Percentiles rank a stretch among this genome's conserved stretches.
Evolutionary conservation across 495 filamentous ascomycete species (phyloP).

Genomic region (Ascodesmis nigricans): DNA sequence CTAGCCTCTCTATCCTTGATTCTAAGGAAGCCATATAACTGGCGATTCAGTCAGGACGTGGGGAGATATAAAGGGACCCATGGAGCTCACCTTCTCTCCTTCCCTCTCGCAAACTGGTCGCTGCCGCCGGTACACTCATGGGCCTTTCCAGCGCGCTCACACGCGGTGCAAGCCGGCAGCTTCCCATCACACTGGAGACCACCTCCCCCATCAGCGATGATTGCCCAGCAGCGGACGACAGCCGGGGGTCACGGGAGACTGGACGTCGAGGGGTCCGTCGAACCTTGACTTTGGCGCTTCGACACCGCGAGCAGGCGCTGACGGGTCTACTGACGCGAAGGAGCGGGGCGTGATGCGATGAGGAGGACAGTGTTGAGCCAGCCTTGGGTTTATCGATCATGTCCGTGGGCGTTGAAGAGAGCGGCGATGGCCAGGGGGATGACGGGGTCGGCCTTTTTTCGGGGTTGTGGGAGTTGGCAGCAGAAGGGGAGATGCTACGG

Average conservation of each 20-base stretch:
- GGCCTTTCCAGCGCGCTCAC: slow-evolving; percentile 60
- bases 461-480: too few species aligned
- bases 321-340: slow-evolving; percentile 79
- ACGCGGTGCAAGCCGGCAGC: slow-evolving; percentile 77
- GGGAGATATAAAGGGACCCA: not conserved
- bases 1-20: slow-evolving; percentile 63
- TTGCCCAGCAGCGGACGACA: too few species aligned
- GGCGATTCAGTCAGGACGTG: slow-evolving; percentile 2
- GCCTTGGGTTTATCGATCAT: slow-evolving; percentile 6
- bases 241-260: too few species aligned
- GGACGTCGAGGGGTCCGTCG: too few species aligned
- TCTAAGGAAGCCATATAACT: slow-evolving; percentile 86
- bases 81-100: slow-evolving; percentile 47
- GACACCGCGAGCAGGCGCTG: slow-evolving; percentile 79
- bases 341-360: slow-evolving; percentile 54
- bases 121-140: slow-evolving; percentile 78
- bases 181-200: slow-evolving; percentile 73
- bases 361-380: too few species aligned
- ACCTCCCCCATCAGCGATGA: too few species aligned
- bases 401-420: not conserved
- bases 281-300: slow-evolving; percentile 65
- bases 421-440: not conserved
- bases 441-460: too few species aligned
- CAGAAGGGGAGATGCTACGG: too few species aligned
- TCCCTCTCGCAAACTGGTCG: slow-evolving; percentile 81